Evolutionary conservation across 345 rosid species (phyloP), one percentile per base, ranked within the genome.

Genomic region (Populus davidiana): DNA sequence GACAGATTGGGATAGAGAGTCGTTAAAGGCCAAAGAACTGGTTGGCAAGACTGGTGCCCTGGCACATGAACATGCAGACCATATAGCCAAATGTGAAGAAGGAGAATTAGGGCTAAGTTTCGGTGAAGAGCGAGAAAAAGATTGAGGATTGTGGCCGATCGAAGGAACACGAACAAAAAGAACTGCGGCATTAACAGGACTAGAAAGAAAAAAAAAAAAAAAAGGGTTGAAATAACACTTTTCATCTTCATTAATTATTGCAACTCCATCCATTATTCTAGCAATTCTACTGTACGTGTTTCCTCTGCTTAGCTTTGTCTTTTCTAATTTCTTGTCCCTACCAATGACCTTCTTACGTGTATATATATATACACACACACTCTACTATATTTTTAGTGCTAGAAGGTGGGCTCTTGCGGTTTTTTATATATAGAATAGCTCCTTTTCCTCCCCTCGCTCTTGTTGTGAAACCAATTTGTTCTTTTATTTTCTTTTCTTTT

Each of bases 1-100:
- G 52, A 95, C 97, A 8, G 93, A 93, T 78, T 95, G 99, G 99
- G 89, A 87, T 78, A 85, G 74, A 73, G 98, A 93, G 86, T 86
- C 91, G 23, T 75, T 79, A 11, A 93, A 90, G 79, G 98, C 97
- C 72, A 81, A 80, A 79, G 81, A 86, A 65, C 79, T 93, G 88
- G 92, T 94, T 81, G 90, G 92, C 73, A 84, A 86, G 16, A 71
- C 56, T 44, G 77, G 74, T 14, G 12, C 56, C 14, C 21, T 81
- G 27, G 78, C 79, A 59, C 74, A 68, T 52, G 82, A 10, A 12
- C 50, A 44, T 2, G 14, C 75, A 64, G 82, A 85, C 80, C 89
- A 75, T 74, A 62, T 76, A 73, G 79, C 79, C 62, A 68, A 72
- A 79, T 84, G 86, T 31, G 90, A 87, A 82, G 86, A 79, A 72